A percentile compares a stretch with the other conserved stretches of the same genome.
These are phyloP conservation scores for Globisporangium barbulae DNA, from an alignment of 352 stramenopile genomes.

Conservation along the genomic window DNA sequence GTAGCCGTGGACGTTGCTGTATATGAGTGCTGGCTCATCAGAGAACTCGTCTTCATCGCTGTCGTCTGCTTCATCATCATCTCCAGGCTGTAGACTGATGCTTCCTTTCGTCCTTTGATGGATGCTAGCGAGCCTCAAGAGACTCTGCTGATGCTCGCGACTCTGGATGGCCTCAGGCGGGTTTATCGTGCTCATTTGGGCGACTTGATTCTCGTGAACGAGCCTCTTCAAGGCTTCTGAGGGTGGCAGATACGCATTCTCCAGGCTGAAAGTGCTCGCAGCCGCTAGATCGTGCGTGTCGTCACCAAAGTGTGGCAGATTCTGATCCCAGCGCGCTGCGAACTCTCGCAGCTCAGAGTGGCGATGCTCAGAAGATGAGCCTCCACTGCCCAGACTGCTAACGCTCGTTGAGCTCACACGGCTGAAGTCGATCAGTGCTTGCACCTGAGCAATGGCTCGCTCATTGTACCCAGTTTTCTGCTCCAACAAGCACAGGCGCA, in stretches of 20 bases:
- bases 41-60: constrained; percentile 5
- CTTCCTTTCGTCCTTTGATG: constrained; percentile 13
- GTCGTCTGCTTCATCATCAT: neutral
- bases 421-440: constrained; percentile 63
- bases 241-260: constrained; percentile 11
- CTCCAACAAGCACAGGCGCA: constrained; percentile 52
- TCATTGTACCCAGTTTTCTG: constrained; percentile 53
- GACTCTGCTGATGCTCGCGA: constrained; percentile 32
- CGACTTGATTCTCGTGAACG: constrained; percentile 17
- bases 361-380: neutral
- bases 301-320: constrained; percentile 27
- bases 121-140: constrained; percentile 29
- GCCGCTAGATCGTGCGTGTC: neutral
- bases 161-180: constrained; percentile 28
- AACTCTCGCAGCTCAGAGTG: constrained; percentile 28
- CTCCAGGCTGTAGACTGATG: neutral
- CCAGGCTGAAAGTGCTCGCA: neutral
- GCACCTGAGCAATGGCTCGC: constrained; percentile 55
- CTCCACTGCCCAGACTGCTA: neutral
- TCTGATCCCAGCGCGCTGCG: constrained; percentile 29
- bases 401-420: constrained; percentile 4
- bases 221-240: constrained; percentile 18
- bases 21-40: constrained; percentile 32
- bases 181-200: constrained; percentile 27
- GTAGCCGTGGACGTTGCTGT: constrained; percentile 81